Conservation (phyloP, 345 rosid genomes). For the Citrus trifoliata region DNA sequence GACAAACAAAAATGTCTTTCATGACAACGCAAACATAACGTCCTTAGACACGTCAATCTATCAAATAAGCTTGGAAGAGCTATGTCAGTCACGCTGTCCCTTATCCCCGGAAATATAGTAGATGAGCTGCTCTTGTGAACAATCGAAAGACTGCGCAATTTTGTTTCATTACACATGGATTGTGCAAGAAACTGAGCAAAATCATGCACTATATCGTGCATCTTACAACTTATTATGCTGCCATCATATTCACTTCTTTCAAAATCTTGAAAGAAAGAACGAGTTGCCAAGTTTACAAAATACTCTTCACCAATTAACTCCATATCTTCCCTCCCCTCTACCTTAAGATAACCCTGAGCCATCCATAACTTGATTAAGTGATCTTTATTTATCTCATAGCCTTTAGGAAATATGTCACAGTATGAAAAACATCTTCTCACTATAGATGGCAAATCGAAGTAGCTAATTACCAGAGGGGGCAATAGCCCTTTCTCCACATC, state of each 20-base stretch:
- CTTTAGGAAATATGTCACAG: conserved; percentile 1
- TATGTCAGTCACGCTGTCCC: too few relatives aligned
- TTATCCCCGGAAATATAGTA: too few relatives aligned
- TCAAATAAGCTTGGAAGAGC: not conserved
- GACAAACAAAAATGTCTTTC: not conserved
- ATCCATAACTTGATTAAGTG: not conserved
- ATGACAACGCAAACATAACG: not conserved
- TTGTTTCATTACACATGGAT: not conserved
- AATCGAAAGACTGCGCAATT: not conserved
- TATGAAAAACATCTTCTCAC: not conserved
- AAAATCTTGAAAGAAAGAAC: not conserved
- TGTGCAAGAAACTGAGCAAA: not conserved
- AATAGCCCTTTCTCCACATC: not conserved
- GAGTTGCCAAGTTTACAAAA: not conserved
- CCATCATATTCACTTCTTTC: not conserved
- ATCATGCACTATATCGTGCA: not conserved
- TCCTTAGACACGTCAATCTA: not conserved
- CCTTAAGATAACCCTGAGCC: not conserved
- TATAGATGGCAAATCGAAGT: not conserved
- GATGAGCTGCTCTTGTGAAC: not conserved
- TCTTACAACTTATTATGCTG: not conserved
- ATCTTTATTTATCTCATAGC: not conserved
- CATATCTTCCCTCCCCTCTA: not conserved
- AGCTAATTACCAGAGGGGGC: not conserved
- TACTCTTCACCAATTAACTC: not conserved